Conservation (phyloP, 2,329 filamentous ascomycete genomes). For the Scleromitrula shiraiana region DNA sequence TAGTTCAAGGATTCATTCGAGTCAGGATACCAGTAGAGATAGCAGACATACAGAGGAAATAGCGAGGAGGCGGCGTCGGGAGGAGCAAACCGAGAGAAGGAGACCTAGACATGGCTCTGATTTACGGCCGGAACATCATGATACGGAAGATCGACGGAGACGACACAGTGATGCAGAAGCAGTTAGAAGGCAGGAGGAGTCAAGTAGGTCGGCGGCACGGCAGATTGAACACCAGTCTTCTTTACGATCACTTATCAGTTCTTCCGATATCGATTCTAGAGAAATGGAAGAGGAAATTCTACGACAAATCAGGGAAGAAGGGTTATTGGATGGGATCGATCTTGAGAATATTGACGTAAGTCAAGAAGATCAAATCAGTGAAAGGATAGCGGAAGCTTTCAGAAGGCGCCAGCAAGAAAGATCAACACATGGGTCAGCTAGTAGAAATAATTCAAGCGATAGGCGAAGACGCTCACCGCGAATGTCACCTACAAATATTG, state of each 20-base stretch:
- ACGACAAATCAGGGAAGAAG: slow-evolving; percentile 80
- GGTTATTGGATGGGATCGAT: slow-evolving; percentile 79
- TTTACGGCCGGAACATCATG: slow-evolving; percentile 16
- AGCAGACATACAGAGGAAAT: slow-evolving; percentile 22
- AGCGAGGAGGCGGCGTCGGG: slow-evolving; percentile 27
- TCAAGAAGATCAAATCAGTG: slow-evolving; percentile 84
- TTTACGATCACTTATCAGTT: slow-evolving; percentile 73
- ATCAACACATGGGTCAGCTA: slow-evolving; percentile 39
- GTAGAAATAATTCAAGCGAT: slow-evolving; percentile 30
- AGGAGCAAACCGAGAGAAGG: slow-evolving; percentile 28
- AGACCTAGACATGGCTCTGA: slow-evolving; percentile 15
- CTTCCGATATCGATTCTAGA: slow-evolving; percentile 65
- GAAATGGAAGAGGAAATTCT: slow-evolving; percentile 85
- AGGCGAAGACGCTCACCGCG: slow-evolving; percentile 25
- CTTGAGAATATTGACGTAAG: slow-evolving; percentile 76
- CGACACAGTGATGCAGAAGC: slow-evolving; percentile 23
- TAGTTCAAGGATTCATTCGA: slow-evolving; percentile 25
- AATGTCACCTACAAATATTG: slow-evolving; percentile 19
- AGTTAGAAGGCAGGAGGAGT: slow-evolving; percentile 24
- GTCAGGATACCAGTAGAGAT: slow-evolving; percentile 29
- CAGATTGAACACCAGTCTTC: slow-evolving; percentile 86
- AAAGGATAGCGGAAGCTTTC: slow-evolving; percentile 84
- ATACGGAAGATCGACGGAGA: slow-evolving; percentile 19
- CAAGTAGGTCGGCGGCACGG: slow-evolving; percentile 31
- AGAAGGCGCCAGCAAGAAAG: slow-evolving; percentile 63